Conservation (phyloP, 441 rosid genomes). For the Rhodomyrtus psidioides region DNA sequence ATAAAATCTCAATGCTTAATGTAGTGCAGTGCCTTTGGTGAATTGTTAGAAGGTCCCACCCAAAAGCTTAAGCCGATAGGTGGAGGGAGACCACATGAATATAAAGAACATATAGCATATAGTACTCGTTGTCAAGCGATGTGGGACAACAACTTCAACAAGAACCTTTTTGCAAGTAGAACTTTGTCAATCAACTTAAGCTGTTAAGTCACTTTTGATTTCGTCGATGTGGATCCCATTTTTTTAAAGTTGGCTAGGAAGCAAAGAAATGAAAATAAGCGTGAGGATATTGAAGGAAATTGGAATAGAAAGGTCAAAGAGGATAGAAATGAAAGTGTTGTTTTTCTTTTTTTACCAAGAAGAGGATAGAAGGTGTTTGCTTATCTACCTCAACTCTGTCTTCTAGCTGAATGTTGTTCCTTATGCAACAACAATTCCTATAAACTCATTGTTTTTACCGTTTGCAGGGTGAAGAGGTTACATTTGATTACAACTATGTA, state of each 20-base stretch:
- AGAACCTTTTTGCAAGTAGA: not conserved
- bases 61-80: too few relatives aligned
- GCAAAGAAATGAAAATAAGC: not conserved
- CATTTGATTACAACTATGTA: conserved; percentile 97
- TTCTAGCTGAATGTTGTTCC: not conserved
- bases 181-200: not conserved
- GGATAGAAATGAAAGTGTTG: not conserved
- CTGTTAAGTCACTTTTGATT: not conserved
- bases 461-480: conserved; percentile 82
- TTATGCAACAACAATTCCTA: not conserved
- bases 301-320: not conserved
- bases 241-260: not conserved
- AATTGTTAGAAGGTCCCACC: too few relatives aligned
- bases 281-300: not conserved
- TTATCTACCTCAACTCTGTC: not conserved
- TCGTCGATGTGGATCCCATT: not conserved
- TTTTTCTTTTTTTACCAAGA: not conserved
- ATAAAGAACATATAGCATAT: too few relatives aligned
- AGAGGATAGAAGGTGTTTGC: not conserved
- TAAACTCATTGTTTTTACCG: not conserved
- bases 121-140: too few relatives aligned
- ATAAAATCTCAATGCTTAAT: not conserved
- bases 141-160: too few relatives aligned
- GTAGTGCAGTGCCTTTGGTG: not conserved
- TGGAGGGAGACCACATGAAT: too few relatives aligned